Evolutionary conservation across 257 asterid species (phyloP), one percentile per base, ranked within the genome.

Genomic region (Petunia axillaris): DNA sequence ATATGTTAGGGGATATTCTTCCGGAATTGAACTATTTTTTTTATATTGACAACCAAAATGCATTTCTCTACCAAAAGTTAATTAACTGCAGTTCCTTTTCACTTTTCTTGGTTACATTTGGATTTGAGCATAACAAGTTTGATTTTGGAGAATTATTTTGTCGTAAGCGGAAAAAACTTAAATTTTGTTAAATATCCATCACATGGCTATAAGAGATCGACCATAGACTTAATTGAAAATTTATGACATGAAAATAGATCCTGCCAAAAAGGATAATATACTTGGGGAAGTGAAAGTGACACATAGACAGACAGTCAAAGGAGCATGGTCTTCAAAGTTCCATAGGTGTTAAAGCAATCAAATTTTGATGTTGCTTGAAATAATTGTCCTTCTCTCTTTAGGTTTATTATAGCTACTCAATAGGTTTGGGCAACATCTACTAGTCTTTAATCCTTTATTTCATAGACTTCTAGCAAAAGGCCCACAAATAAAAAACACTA

Each of bases 241-340:
- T 10, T 52, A 52, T 8, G 15, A 52, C 14, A 52, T 63, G 0
- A 11, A 16, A n/a, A 25, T 25, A 25, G 25, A 25, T 25, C 25
- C 25, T 25, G 25, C 25, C 25, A 25, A 25, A 25, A 25, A 25
- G 25, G 25, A 25, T 25, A 25, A 25, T 25, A 25, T 25, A 25
- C 25, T 25, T 25, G 25, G 25, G 25, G 25, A 38, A 63, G 39
- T 25, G 41, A 54, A 54, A 55, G 40, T 76, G 68, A 76, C 68
- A 38, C 7, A 38, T 38, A 38, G 80, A 70, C 59, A 48, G 53
- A 3, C 15, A 77, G 81, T 77, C 81, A 77, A 60, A 77, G 81
- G 58, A 9, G 73, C 53, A 60, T 39, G 25, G 66, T 57, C 48
- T 58, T 77, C 13, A 44, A 36, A 48, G 77, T 35, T 35, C 11